Conservation (phyloP, 2,329 filamentous ascomycete species). For the Elsinoe fawcettii region DNA sequence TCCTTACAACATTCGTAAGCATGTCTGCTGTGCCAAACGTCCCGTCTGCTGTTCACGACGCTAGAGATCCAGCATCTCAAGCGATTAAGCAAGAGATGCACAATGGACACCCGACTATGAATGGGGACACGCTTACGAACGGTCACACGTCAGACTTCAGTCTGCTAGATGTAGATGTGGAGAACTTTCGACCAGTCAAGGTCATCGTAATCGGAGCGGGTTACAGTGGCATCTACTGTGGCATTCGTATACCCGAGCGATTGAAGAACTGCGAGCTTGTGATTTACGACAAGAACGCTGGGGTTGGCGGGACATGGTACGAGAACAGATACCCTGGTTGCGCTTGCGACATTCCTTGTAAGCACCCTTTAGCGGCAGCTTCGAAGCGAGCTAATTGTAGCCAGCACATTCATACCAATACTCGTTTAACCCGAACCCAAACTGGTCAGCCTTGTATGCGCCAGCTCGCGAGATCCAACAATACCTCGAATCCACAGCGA, state of each 20-base stretch:
- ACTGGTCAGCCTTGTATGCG: constrained; percentile 36
- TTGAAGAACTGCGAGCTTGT: constrained; percentile 34
- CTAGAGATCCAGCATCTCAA: constrained; percentile 17
- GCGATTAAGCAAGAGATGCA: constrained; percentile 20
- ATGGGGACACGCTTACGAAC: constrained; percentile 19
- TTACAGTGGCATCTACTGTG: constrained; percentile 38
- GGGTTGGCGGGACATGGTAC: constrained; percentile 35
- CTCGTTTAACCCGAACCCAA: constrained; percentile 36
- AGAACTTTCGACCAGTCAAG: constrained; percentile 36
- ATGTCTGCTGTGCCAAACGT: constrained; percentile 32
- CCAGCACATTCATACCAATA: constrained; percentile 37
- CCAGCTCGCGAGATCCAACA: constrained; percentile 33
- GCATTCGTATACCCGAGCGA: constrained; percentile 38
- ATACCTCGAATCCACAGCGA: constrained; percentile 30
- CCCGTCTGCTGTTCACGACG: constrained; percentile 21
- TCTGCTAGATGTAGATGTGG: constrained; percentile 34
- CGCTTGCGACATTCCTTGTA: constrained; percentile 29
- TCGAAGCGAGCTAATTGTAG: neutral
- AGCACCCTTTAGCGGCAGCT: neutral
- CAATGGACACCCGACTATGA: constrained; percentile 12
- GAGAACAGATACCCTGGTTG: constrained; percentile 38
- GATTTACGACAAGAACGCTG: constrained; percentile 39
- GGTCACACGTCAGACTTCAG: constrained; percentile 21
- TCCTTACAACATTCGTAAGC: neutral
- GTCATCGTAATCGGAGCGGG: constrained; percentile 41